These are phyloP conservation scores for Mortierella sp. DNA, from an alignment of 371 early-diverging fungal species.

Conservation along the genomic window DNA sequence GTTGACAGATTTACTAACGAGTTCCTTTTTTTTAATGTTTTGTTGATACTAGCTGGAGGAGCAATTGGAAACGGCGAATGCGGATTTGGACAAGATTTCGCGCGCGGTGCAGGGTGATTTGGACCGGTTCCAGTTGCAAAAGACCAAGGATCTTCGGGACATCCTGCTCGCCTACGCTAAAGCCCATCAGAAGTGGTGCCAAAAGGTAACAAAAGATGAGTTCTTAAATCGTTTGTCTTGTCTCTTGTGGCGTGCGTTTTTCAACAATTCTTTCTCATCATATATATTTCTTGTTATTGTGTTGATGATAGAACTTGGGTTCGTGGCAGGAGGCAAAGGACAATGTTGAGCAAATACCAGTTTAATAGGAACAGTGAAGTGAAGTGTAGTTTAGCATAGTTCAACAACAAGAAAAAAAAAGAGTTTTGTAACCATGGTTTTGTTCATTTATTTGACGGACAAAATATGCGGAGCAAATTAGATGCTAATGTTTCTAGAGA, in stretches of 20 bases:
- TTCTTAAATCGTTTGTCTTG: too few species aligned
- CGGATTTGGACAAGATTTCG: slow-evolving; percentile 82
- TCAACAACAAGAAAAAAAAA: too few species aligned
- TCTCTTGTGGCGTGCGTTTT: not conserved
- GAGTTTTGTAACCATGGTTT: not conserved
- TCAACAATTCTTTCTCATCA: not conserved
- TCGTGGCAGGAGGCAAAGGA: slow-evolving; percentile 74
- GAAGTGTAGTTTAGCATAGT: too few species aligned
- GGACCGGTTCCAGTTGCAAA: slow-evolving; percentile 93
- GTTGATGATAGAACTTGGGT: slow-evolving; percentile 64
- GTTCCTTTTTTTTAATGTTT: not conserved
- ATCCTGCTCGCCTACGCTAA: slow-evolving; percentile 86
- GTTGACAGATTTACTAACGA: not conserved
- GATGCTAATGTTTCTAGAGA: not conserved
- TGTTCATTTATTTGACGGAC: not conserved
- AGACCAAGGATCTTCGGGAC: slow-evolving; percentile 86
- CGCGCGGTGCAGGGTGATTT: slow-evolving; percentile 87
- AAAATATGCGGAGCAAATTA: not conserved
- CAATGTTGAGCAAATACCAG: slow-evolving; percentile 74
- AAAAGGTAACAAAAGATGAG: slow-evolving; percentile 73
- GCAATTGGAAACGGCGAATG: slow-evolving; percentile 75
- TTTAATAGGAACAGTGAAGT: too few species aligned
- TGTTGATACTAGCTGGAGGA: slow-evolving; percentile 72
- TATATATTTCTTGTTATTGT: not conserved
- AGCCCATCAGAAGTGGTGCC: slow-evolving; percentile 86